Base-by-base conservation (phyloP, 495 filamentous ascomycete genomes). In the Massariosphaeria phaeospora region DNA sequence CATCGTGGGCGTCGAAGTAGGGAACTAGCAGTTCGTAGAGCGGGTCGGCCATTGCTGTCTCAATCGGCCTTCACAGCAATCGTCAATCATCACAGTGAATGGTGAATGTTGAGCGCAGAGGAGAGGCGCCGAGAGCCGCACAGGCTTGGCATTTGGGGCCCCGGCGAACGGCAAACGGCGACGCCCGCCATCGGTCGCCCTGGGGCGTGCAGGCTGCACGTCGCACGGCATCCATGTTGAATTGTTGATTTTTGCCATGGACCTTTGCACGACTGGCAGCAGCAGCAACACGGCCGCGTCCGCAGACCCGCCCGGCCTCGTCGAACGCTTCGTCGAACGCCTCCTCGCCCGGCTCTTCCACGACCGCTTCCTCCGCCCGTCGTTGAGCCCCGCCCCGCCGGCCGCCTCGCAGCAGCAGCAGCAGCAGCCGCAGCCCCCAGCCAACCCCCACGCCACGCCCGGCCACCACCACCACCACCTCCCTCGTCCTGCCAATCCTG, bases 21-120 rank as follows among this genome's bases (percentile, higher is more conserved):
- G 84, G 83, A 25, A 79, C 73, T 13, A 96, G 77, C 8, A 90
- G 80, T 57, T 88, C 85, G 44, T 85, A 80, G 43, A 94, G 76
- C 34, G 78, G 84, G 57, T 88, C 84, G 45, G 82, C 76, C 84
- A 88, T 88, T 54, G 50, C n/a, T n/a, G n/a, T n/a, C n/a, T n/a
- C n/a, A n/a, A n/a, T n/a, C n/a, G n/a, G n/a, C n/a, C n/a, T n/a
- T n/a, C n/a, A n/a, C n/a, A n/a, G n/a, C n/a, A n/a, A n/a, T 17
- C 36, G 4, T 41, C 20, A 18, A 13, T 51, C 1, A 3, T 24
- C 33, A 41, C 18, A 5, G 15, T 13, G 9, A 34, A 34, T n/a
- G n/a, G n/a, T n/a, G n/a, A n/a, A n/a, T n/a, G n/a, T n/a, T n/a
- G n/a, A n/a, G n/a, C n/a, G n/a, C n/a, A n/a, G n/a, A n/a, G n/a